A percentile compares a stretch with the other conserved stretches of the same genome.
Conservation (phyloP, 257 asterid species). For the Gentiana straminea region DNA sequence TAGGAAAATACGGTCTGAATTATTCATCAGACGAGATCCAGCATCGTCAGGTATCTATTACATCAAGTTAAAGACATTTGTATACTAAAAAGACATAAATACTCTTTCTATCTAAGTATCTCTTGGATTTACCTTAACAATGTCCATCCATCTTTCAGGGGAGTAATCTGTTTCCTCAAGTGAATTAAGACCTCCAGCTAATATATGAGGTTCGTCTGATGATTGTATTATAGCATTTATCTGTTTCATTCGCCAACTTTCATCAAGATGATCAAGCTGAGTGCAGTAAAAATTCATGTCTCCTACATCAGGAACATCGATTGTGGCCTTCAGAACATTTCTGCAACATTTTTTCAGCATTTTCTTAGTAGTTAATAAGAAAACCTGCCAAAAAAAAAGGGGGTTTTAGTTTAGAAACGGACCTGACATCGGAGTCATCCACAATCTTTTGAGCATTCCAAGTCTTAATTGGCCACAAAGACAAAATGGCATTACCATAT, state of each 20-base stretch:
- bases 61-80: no score
- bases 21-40: no score
- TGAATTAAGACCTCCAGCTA: conserved; percentile 89
- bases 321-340: conserved; percentile 88
- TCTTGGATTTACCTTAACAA: conserved; percentile 44
- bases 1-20: no score
- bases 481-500: conserved; percentile 80
- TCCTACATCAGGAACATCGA: conserved; percentile 74
- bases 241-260: conserved; percentile 93
- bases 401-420: neutral
- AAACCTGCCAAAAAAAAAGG: no score
- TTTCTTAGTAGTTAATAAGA: no score
- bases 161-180: conserved; percentile 88
- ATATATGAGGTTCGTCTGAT: conserved; percentile 62
- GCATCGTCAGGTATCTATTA: no score
- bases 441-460: conserved; percentile 76
- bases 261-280: conserved; percentile 75
- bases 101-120: no score
- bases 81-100: no score
- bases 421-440: conserved; percentile 92
- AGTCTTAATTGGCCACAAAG: conserved; percentile 79
- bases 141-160: conserved; percentile 83
- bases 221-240: conserved; percentile 67
- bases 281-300: conserved; percentile 79
- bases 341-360: conserved; percentile 26